Base-by-base conservation (phyloP, 768 basidiomycete genomes). In the Brasilioporus rufonigricans region DNA sequence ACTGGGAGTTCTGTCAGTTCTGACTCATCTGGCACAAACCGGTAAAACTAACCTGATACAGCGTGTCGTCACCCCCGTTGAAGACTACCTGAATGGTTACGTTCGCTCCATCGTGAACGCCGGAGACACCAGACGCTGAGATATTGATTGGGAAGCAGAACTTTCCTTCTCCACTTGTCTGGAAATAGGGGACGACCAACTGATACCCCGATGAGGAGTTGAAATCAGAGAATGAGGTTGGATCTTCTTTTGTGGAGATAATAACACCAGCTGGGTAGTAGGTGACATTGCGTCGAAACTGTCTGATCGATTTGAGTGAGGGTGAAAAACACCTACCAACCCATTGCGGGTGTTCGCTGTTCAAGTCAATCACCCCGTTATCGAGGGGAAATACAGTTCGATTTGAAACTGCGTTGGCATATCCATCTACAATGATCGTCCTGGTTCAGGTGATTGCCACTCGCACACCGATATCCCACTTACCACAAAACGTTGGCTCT, bases 111-210 rank as follows among this genome's bases (percentile, higher is more conserved):
- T 85, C 77, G 50, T 73, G 68, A 48, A 88, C 65, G 13, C 77
- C 79, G 32, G 72, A 66, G 26, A 89, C 72, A 33, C 74, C 73
- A 38, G 78, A 76, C 0, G 71, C 62, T 1, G 74, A 66, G 47
- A 93, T 72, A 66, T 91, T 74, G 52, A 94, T 76, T 1, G 83
- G 82, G 54, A 89, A 75, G 68, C 93, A 94, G 61, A 76, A 81
- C 2, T 61, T 52, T 14, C 92, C 92, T 61, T 83, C 81, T n/a
- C 84, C 83, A 16, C 62, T 67, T 24, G 75, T 68, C 55, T 77
- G 66, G 66, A 82, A 77, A 68, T 79, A 84, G 1, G 75, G 77
- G 39, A 80, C 74, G 27, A 77, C 73, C 23, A 65, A 21, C 31
- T 76, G 71, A 46, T 67, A 65, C 11, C 66, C 57, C 26, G 72